Evolutionary conservation across 306 rosid species (phyloP), one percentile per base, ranked within the genome.

Genomic region (Citrullus colocynthis): DNA sequence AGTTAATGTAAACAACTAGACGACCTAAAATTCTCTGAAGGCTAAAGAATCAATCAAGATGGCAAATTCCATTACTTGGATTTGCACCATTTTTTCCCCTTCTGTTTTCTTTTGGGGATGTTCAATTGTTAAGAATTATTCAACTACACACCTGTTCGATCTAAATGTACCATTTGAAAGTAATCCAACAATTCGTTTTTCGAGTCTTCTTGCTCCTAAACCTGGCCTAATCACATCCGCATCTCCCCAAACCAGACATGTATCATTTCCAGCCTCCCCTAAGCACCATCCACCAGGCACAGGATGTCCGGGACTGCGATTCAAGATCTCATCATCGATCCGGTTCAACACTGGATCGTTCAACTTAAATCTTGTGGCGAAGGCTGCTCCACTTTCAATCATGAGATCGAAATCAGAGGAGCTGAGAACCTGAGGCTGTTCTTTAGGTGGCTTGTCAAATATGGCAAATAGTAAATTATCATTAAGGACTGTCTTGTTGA

Each of bases 281-380:
- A 92, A 78, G 85, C 99, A 95, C 99, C 99, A 95, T 14, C 99
- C 99, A 76, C 99, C 98, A 0, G 99, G 97, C 80, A 89, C 88
- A 63, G 85, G 87, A 1, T 85, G 82, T 28, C 86, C 75, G 13
- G 66, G 81, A 34, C 78, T 61, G 18, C 96, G 91, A 24, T 85
- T 80, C 87, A 95, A 78, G 55, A 92, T 61, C 59, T 92, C 88
- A 39, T 24, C 54, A 88, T 95, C 99, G 0, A 95, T 92, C n/a
- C 85, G 88, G 83, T 90, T 92, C n/a, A 95, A 93, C 8, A 91
- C 61, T 6, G 91, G 88, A 83, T 92, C 93, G 75, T 86, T 81
- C 77, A 64, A 42, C 76, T 16, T 54, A 76, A 95, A 91, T 71
- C 81, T 86, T 45, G 82, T 82, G 41, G 89, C 97, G 21, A 95